Base-by-base conservation (phyloP, 208 protist genomes). In the Crithidia acanthocephali region DNA sequence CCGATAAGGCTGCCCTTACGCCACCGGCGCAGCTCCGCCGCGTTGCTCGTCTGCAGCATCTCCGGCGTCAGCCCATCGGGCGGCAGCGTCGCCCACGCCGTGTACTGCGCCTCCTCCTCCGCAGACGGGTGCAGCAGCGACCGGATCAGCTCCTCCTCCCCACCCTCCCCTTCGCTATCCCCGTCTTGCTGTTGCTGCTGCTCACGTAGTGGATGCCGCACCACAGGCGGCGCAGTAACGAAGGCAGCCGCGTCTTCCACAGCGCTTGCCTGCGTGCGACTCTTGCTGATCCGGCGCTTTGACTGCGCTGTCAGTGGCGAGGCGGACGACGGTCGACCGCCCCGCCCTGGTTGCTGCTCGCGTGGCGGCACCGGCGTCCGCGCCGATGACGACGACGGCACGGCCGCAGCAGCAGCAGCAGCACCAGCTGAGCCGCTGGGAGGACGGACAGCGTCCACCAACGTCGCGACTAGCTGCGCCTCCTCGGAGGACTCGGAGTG, bases 11-110 rank as follows among this genome's bases (percentile, higher is more conserved):
- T 79, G 23, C 93, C 93, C 50, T 87, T 87, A 33, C 84, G 83
- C 91, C 93, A 97, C 48, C 69, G 47, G 0, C 74, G 59, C 30
- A 97, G 85, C 71, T 87, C 85, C 2, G 30, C 52, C 28, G 85
- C 79, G 68, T 97, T 95, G 28, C 42, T 68, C 23, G 92, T 97
- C 74, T 95, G 86, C 69, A 97, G 72, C 92, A 97, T 95, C 72
- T 95, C 88, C 4, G 92, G 92, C 11, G 90, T 93, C 42, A 97
- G 80, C 32, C 83, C 87, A 1, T 80, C 86, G 47, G 65, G 73
- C 20, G 73, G 55, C 7, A 96, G 86, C 30, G 91, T 96, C 9
- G 81, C 59, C 83, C 81, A 91, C 30, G 81, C 79, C 16, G 76
- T 91, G 79, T 92, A 92, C 81, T 90, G 87, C 50, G 76, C 86